These are phyloP conservation scores for Pseudocercospora crystallina DNA, from an alignment of 2,329 filamentous ascomycete genomes.

Conservation along the genomic window DNA sequence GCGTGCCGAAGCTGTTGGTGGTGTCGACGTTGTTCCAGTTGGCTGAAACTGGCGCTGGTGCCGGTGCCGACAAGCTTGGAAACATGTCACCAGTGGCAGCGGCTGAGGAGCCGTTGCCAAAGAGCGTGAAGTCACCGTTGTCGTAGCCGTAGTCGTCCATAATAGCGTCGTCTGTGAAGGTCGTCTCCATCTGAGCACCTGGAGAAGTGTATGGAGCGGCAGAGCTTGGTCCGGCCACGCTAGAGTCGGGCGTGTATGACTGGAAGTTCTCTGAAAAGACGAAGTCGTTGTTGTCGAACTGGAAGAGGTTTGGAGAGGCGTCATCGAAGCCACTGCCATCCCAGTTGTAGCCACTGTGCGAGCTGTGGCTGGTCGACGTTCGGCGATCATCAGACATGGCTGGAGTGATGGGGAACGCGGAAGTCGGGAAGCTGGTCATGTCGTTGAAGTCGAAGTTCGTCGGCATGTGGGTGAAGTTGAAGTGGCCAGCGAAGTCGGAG, in stretches of 20 bases:
- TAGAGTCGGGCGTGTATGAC: constrained; percentile 29
- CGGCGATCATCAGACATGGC: constrained; percentile 37
- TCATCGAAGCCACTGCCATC: constrained; percentile 43
- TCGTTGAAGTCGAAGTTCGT: constrained; percentile 36
- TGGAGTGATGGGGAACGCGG: constrained; percentile 33
- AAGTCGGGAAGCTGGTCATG: constrained; percentile 25
- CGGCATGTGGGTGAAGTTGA: constrained; percentile 32
- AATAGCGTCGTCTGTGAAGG: constrained; percentile 50
- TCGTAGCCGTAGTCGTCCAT: constrained; percentile 61
- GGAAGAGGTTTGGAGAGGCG: constrained; percentile 50
- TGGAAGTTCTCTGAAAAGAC: constrained; percentile 43
- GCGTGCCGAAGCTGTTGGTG: constrained; percentile 16
- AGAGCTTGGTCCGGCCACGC: constrained; percentile 21
- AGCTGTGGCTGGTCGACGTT: constrained; percentile 30
- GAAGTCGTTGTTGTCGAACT: constrained; percentile 62
- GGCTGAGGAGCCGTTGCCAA: constrained; percentile 31
- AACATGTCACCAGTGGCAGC: constrained; percentile 31
- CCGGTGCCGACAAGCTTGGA: constrained; percentile 23
- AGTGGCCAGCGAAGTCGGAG: constrained; percentile 36
- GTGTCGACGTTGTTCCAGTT: constrained; percentile 39
- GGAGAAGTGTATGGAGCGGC: constrained; percentile 62
- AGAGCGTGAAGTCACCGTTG: constrained; percentile 63
- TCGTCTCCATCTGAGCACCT: constrained; percentile 67
- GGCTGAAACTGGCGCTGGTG: neutral
- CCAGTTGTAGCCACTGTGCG: constrained; percentile 43